These are phyloP conservation scores for Raphanus raphanistrum DNA, from an alignment of 345 rosid species.

Conservation along the genomic window DNA sequence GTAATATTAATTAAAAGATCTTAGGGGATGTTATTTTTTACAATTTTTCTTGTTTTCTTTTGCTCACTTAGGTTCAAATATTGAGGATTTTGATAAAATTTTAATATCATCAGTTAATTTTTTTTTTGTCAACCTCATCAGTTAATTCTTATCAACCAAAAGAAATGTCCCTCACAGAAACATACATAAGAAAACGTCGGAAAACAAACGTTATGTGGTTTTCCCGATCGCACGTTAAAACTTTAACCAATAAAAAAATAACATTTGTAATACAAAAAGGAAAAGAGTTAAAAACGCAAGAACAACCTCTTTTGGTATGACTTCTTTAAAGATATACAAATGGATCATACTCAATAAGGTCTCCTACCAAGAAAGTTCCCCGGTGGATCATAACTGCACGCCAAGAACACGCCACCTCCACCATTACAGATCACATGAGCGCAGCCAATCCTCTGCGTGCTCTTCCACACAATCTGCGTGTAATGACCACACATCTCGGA, in stretches of 20 bases:
- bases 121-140: too few relatives aligned
- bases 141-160: conserved; percentile 14
- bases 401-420: conserved; percentile 64
- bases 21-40: too few relatives aligned
- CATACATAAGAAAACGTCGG: conserved; percentile 10
- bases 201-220: conserved; percentile 10
- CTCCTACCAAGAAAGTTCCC: conserved; percentile 74
- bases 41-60: neutral
- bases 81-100: neutral
- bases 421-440: conserved; percentile 56
- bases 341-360: conserved; percentile 57
- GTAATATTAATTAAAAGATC: too few relatives aligned
- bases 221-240: neutral
- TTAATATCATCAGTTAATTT: too few relatives aligned
- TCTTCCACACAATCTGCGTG: conserved; percentile 81
- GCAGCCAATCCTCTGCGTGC: conserved; percentile 63
- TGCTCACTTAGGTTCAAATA: neutral
- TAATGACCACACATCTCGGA: conserved; percentile 75
- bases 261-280: conserved; percentile 15
- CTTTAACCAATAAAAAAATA: conserved; percentile 13
- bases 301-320: conserved; percentile 15
- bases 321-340: conserved; percentile 13
- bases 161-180: conserved; percentile 13
- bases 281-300: conserved; percentile 19
- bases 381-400: conserved; percentile 90